Evolutionary conservation across 2,329 filamentous ascomycete species (phyloP).

Genomic region (Hymenoscyphus repandus): DNA sequence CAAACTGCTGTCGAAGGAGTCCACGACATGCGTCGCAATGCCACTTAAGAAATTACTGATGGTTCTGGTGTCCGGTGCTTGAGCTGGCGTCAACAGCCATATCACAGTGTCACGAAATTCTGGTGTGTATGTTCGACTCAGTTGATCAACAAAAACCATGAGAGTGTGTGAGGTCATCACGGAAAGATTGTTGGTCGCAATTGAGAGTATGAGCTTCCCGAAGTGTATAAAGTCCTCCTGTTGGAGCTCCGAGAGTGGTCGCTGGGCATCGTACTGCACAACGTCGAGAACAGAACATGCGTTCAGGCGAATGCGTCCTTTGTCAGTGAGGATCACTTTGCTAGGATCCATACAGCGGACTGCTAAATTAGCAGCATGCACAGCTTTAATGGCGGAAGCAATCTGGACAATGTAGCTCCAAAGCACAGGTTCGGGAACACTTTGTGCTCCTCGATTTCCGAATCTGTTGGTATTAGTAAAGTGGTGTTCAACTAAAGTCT

Average conservation of each 20-base stretch:
- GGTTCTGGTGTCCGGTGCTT: conserved; percentile 55
- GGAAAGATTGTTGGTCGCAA: conserved; percentile 64
- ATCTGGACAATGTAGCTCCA: conserved; percentile 95
- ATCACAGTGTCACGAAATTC: conserved; percentile 74
- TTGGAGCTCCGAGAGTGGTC: conserved; percentile 70
- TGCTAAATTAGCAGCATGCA: conserved; percentile 76
- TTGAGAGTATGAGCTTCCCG: conserved; percentile 75
- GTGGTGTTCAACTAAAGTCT: conserved; percentile 82
- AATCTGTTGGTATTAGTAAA: conserved; percentile 40
- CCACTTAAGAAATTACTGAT: conserved; percentile 75
- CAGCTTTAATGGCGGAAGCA: conserved; percentile 77
- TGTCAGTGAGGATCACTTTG: conserved; percentile 86
- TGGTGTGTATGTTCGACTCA: conserved; percentile 69
- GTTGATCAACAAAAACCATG: conserved; percentile 67
- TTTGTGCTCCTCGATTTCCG: conserved; percentile 33
- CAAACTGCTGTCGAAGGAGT: conserved; percentile 71
- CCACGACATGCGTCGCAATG: conserved; percentile 72
- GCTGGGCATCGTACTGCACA: conserved; percentile 69
- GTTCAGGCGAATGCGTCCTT: conserved; percentile 82
- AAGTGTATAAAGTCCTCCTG: conserved; percentile 83
- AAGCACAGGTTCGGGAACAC: conserved; percentile 65
- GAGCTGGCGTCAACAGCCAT: conserved; percentile 71
- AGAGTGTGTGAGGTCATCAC: conserved; percentile 52
- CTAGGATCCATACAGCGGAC: conserved; percentile 80
- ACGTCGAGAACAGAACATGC: conserved; percentile 89